A percentile compares a stretch with the other conserved stretches of the same genome.
phyloP scores from a whole-genome alignment of 2,329 filamentous ascomycete species.

The Sphaerostilbella broomeana region DNA sequence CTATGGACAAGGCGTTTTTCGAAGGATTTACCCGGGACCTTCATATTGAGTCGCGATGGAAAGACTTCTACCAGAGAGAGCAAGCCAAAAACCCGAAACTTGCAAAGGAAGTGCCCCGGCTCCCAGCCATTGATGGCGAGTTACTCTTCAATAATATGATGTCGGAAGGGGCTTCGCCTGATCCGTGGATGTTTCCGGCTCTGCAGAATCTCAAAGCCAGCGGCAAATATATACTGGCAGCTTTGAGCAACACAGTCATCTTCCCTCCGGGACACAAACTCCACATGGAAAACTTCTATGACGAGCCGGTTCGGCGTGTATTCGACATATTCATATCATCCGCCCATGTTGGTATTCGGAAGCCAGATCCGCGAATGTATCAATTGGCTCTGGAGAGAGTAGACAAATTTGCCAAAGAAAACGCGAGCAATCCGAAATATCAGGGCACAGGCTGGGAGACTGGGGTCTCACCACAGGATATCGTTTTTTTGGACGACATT shows the following conservation, averaged over 20 bases:
- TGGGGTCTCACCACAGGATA: constrained; percentile 55
- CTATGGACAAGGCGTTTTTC: constrained; percentile 70
- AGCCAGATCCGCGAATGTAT: constrained; percentile 81
- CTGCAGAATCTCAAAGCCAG: constrained; percentile 60
- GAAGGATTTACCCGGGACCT: constrained; percentile 69
- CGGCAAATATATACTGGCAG: constrained; percentile 65
- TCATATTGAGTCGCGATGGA: constrained; percentile 60
- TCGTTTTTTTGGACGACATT: constrained; percentile 90
- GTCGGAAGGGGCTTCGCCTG: constrained; percentile 58
- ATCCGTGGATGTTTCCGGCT: constrained; percentile 86
- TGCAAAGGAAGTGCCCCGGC: constrained; percentile 43
- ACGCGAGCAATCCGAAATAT: constrained; percentile 35
- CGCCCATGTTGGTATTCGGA: constrained; percentile 80
- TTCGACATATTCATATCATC: constrained; percentile 89
- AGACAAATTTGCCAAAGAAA: constrained; percentile 53
- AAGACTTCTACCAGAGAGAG: constrained; percentile 49
- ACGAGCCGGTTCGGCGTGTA: constrained; percentile 53
- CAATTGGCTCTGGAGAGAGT: constrained; percentile 61
- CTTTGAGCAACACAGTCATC: constrained; percentile 82
- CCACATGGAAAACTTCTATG: constrained; percentile 42
- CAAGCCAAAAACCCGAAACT: constrained; percentile 35
- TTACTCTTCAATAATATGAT: constrained; percentile 91
- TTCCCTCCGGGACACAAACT: constrained; percentile 72
- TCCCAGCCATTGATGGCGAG: constrained; percentile 70
- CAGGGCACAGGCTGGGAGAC: constrained; percentile 37